Base-by-base conservation (phyloP, 2,329 filamentous ascomycete genomes). In the Chaetomium olivaceum region DNA sequence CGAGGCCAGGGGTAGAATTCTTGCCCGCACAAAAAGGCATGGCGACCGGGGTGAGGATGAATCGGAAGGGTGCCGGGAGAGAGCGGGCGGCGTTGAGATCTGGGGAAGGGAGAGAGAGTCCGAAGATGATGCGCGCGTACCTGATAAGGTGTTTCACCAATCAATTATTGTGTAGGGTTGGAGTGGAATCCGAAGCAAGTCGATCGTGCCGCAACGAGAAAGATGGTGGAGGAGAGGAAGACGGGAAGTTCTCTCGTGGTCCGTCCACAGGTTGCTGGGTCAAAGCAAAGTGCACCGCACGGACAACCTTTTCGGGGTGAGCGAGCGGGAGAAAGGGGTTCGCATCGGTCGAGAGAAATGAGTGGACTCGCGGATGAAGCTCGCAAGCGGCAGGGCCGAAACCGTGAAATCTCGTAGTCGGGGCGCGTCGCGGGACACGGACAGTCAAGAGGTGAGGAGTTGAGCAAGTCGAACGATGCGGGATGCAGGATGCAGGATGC, bases 91-190 rank as follows among this genome's bases (percentile, higher is more conserved):
- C 9, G 33, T 12, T n/a, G 25, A 33, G 50, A 56, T 25, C 16
- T n/a, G 27, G 43, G 29, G 14, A 64, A 25, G 36, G 48, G 19
- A 23, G 52, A 62, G 51, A 12, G 51, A 36, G 33, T n/a, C 16
- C 6, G 21, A 54, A 54, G 51, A 36, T 36, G 33, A 23, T 29
- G 12, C 16, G 23, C 27, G 54, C 65, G 61, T 67, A 68, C 69
- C 68, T 66, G 66, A 68, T 65, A 19, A 59, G 64, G 66, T 48
- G 69, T 69, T 67, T 69, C 67, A 71, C 63, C 66, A 58, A 58
- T 69, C 64, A 71, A 72, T 71, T 69, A 69, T 29, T 29, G 27
- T 6, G 27, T 66, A 62, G 58, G 58, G 57, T 31, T 46, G 51
- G 54, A 57, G 31, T 57, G 31, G 61, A 58, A 62, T 57, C 59